Evolutionary conservation across 208 protist genomes (phyloP), one percentile per base, ranked within the genome.

Genomic region (Kentomonas sorsogonicus): DNA sequence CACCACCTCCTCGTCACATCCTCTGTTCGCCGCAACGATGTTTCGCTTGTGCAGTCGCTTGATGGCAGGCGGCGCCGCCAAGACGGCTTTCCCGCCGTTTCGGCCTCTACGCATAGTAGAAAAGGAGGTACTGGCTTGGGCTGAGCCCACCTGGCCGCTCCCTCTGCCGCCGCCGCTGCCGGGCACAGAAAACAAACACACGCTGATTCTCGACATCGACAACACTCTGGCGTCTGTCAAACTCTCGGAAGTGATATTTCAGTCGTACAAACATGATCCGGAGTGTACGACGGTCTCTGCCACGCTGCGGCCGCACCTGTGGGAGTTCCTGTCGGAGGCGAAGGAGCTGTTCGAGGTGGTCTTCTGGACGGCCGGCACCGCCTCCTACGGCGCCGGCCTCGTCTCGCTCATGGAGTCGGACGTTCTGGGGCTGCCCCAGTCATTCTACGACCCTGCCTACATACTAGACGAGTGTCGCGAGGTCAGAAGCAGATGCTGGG

Each of bases 161-260:
- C 83, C 87, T 10, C 78, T 94, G 38, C 87, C 81, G 2, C 39
- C 52, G 2, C 78, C 74, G 34, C 70, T 80, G 34, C 73, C 66
- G 16, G 27, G 29, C n/a, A 52, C 79, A 51, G 53, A 16, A 15
- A 56, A 70, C 11, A 89, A 86, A 53, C 75, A 80, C 47, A 91
- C 83, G 33, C 63, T 94, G 23, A 74, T 94, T 26, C 66, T 94
- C 10, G 88, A 94, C 62, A 91, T 94, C 77, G 88, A 94, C 39
- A 82, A 92, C 30, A 91, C 88, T n/a, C n/a, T n/a, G n/a, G n/a
- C n/a, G n/a, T n/a, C n/a, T n/a, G n/a, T n/a, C n/a, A n/a, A n/a
- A n/a, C n/a, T n/a, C n/a, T n/a, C n/a, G n/a, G n/a, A n/a, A n/a
- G n/a, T n/a, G n/a, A n/a, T n/a, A n/a, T n/a, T n/a, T n/a, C n/a